phyloP scores from a whole-genome alignment of 805 yeast species.

The Candida tibetensis region DNA sequence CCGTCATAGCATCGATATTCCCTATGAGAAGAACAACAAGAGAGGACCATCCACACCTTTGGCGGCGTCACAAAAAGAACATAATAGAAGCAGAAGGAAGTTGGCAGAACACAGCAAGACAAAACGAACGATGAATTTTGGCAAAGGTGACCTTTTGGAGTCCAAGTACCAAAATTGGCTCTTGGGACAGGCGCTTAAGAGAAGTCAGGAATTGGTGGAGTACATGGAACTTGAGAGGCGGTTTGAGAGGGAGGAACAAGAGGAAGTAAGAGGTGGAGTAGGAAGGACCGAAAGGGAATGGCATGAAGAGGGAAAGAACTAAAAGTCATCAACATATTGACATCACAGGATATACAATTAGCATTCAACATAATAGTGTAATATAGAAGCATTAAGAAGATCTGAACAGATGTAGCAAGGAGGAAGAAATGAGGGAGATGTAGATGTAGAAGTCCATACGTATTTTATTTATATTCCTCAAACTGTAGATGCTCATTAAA shows the following conservation, averaged over 20 bases:
- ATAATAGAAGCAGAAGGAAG: constrained; percentile 17
- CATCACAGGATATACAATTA: no score
- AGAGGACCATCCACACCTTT: constrained; percentile 33
- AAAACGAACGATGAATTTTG: constrained; percentile 2
- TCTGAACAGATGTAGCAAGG: no score
- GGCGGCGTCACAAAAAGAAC: constrained; percentile 24
- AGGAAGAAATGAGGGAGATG: no score
- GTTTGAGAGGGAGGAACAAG: constrained; percentile 7
- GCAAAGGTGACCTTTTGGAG: constrained; percentile 18
- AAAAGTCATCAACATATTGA: no score
- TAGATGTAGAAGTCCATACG: no score
- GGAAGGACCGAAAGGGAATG: not conserved
- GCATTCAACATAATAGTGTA: no score
- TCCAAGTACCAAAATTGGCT: constrained; percentile 33
- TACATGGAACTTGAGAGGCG: constrained; percentile 34
- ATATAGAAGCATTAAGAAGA: no score
- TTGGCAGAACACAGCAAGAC: constrained; percentile 5
- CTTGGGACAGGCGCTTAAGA: constrained; percentile 19
- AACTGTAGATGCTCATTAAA: no score
- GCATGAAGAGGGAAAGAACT: not conserved
- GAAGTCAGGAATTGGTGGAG: constrained; percentile 21
- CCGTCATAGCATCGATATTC: not conserved
- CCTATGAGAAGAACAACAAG: not conserved
- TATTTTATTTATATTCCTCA: no score
- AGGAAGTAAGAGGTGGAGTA: not conserved